Evolutionary conservation across 2,329 filamentous ascomycete genomes (phyloP), one percentile per base, ranked within the genome.

Genomic region (Aurifilum marmelostoma): DNA sequence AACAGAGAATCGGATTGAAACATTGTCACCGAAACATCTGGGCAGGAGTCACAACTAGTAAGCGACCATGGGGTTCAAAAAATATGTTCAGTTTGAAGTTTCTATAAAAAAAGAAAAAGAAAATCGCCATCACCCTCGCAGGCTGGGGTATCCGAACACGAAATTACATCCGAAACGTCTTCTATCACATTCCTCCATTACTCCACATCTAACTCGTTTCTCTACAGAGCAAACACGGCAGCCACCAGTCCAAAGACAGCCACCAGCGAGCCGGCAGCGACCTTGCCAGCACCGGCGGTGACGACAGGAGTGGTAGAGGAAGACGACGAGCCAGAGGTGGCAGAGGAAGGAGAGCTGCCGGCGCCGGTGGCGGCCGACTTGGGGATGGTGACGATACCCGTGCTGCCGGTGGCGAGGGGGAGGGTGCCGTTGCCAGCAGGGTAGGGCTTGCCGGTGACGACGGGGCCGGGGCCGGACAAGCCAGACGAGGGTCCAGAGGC

Each of bases 191-290:
- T 34, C 8, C 34, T 34, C 34, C 34, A 39, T 37, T 11, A 21
- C 2, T 24, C 14, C n/a, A 27, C 3, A 29, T 18, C 27, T 7
- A n/a, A 41, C 18, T 32, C 16, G 6, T 12, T 39, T 63, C 16
- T 27, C 34, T 71, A 71, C 64, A 71, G 60, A 27, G 67, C 69
- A 37, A 84, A 72, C 71, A 79, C 73, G 72, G 81, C 82, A 72
- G 81, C 76, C 71, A 79, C 78, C 37, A 83, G 73, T 73, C 79
- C 81, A 73, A 75, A 81, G 66, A 82, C 63, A 34, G 81, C 71
- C 68, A 79, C 79, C 63, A 82, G 60, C 52, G 80, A 79, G 73
- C 78, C 79, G 52, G 78, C 79, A n/a, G 76, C 79, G 54, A 79
- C 69, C 67, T 75, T 77, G 68, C 74, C 74, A 65, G 77, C 78